These are phyloP conservation scores for Arabidopsis arenosa DNA, from an alignment of 345 rosid species.

Conservation along the genomic window DNA sequence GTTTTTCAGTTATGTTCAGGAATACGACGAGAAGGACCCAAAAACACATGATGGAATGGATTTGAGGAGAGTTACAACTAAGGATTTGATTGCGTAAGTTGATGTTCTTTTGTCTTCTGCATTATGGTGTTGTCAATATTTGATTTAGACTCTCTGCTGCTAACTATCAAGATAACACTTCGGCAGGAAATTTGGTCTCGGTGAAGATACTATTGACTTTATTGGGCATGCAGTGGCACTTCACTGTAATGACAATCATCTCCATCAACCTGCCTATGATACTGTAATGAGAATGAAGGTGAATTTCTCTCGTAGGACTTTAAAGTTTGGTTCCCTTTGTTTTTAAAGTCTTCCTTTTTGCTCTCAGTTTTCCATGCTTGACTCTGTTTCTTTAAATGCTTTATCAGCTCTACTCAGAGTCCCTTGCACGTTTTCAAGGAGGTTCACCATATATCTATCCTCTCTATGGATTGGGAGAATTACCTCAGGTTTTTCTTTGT, in stretches of 20 bases:
- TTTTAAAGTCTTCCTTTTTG: background rate
- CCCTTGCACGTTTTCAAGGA: conserved; percentile 97
- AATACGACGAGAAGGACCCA: conserved; percentile 79
- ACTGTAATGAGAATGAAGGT: conserved; percentile 99
- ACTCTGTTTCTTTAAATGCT: conserved; percentile 35
- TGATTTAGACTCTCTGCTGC: conserved; percentile 18
- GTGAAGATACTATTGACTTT: conserved; percentile 85
- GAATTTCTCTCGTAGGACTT: conserved; percentile 13
- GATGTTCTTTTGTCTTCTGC: conserved; percentile 26
- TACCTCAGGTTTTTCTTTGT: conserved; percentile 75
- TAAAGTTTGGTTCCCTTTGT: background rate
- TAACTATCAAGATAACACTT: conserved; percentile 29
- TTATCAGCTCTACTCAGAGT: conserved; percentile 82
- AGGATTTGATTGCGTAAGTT: conserved; percentile 82
- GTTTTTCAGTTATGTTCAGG: conserved; percentile 88
- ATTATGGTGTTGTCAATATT: background rate
- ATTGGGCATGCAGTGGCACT: conserved; percentile 98
- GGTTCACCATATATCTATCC: conserved; percentile 98
- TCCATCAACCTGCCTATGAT: conserved; percentile 89
- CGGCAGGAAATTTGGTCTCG: conserved; percentile 87
- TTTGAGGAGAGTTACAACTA: conserved; percentile 83
- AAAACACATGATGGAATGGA: conserved; percentile 96
- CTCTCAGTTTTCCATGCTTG: conserved; percentile 12
- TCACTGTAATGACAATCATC: conserved; percentile 83
- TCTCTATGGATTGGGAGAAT: conserved; percentile 94